Evolutionary conservation across 495 filamentous ascomycete species (phyloP).

Genomic region (Penicillium antarcticum): DNA sequence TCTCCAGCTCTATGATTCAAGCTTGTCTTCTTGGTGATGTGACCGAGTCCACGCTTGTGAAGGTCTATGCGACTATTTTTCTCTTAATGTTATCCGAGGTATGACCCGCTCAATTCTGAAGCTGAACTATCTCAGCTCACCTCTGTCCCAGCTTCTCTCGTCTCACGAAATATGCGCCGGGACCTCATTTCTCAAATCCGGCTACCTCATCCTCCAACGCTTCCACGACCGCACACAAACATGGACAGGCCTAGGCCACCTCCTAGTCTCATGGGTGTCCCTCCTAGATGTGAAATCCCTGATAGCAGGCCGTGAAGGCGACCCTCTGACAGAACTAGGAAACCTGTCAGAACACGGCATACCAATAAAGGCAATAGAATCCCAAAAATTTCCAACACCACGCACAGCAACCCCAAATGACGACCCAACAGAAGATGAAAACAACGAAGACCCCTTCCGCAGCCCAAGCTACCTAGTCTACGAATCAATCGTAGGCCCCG

Average conservation of each 20-base stretch:
- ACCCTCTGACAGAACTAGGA: slow-evolving; percentile 34
- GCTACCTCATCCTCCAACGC: slow-evolving; percentile 34
- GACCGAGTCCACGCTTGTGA: slow-evolving; percentile 21
- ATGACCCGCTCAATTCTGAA: slow-evolving; percentile 1
- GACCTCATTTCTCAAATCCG: slow-evolving; percentile 35
- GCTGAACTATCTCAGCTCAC: background rate
- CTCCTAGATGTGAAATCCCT: slow-evolving; percentile 41
- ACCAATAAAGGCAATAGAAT: background rate
- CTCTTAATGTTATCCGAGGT: slow-evolving; percentile 43
- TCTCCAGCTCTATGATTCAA: slow-evolving; percentile 34
- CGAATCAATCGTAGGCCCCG: slow-evolving; percentile 32
- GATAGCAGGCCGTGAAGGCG: slow-evolving; percentile 40
- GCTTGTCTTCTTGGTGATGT: slow-evolving; percentile 30
- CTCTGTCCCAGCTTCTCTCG: slow-evolving; percentile 23
- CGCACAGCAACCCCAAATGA: background rate
- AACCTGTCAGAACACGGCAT: slow-evolving; percentile 12
- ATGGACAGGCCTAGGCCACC: slow-evolving; percentile 29
- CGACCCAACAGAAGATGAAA: slow-evolving; percentile 10
- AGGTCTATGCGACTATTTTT: slow-evolving; percentile 29
- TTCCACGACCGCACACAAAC: slow-evolving; percentile 25
- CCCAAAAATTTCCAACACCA: background rate
- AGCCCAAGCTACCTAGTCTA: slow-evolving; percentile 34
- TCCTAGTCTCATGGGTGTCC: slow-evolving; percentile 35
- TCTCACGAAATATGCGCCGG: slow-evolving; percentile 25
- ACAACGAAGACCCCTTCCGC: slow-evolving; percentile 19